Percentiles rank a stretch among this genome's conserved stretches.
Conservation (phyloP, 306 rosid genomes). For the Trifolium subterraneum region DNA sequence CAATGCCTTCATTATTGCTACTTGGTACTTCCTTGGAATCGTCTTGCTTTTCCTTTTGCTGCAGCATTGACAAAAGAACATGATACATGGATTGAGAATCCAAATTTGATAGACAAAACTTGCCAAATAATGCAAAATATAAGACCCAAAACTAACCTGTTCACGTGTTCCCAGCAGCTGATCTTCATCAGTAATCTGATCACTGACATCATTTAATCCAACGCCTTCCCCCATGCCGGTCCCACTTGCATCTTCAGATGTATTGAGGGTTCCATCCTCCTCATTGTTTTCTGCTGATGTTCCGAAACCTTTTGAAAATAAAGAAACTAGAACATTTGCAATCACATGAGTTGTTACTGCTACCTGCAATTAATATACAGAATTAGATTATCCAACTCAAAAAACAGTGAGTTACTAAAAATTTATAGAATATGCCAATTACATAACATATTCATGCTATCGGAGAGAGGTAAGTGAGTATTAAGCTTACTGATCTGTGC, state of each 20-base stretch:
- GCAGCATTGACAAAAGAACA: constrained; percentile 41
- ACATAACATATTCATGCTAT: not conserved
- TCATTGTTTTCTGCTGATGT: constrained; percentile 59
- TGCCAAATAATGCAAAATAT: constrained; percentile 11
- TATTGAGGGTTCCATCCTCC: constrained; percentile 51
- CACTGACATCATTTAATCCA: constrained; percentile 20
- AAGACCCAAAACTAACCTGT: constrained; percentile 56
- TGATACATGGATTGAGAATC: not conserved
- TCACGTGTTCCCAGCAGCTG: constrained; percentile 76
- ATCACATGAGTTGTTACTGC: constrained; percentile 65
- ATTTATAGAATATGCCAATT: not conserved
- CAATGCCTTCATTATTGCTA: constrained; percentile 74
- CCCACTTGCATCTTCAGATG: constrained; percentile 49
- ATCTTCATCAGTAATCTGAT: constrained; percentile 89
- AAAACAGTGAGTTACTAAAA: not conserved
- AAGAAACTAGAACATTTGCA: constrained; percentile 67
- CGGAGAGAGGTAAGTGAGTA: not conserved
- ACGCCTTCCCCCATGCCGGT: constrained; percentile 25
- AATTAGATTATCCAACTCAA: constrained; percentile 25
- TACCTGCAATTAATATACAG: constrained; percentile 59
- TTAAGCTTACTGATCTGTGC: constrained; percentile 69
- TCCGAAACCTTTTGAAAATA: constrained; percentile 79
- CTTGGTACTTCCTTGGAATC: constrained; percentile 60
- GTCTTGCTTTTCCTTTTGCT: constrained; percentile 64
- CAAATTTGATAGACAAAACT: constrained; percentile 4